Evolutionary conservation across 2,329 filamentous ascomycete species (phyloP), one percentile per base, ranked within the genome.

Genomic region (Sporothrix brasiliensis): DNA sequence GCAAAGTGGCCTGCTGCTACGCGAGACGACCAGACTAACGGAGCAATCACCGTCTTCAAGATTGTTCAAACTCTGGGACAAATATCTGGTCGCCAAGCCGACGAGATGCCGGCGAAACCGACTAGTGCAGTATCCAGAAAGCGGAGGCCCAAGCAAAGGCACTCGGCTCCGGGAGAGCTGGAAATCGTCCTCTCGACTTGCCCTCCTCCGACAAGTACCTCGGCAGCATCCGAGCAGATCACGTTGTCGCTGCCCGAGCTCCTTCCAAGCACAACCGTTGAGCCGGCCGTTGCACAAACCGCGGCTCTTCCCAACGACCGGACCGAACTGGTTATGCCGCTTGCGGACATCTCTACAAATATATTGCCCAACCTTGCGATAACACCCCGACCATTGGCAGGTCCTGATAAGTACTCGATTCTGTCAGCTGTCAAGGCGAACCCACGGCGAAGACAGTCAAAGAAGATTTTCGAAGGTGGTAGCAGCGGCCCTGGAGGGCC

Each of bases 341-440:
- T 70, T 16, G 41, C 52, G 1, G 68, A 70, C 16, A 65, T 58
- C 6, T 30, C 68, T 10, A n/a, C 44, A 5, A 67, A 70, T 19
- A 61, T 50, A 14, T 19, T 44, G 24, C 39, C n/a, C 39, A 47
- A 9, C 7, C 34, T 41, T 19, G 3, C 49, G 19, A n/a, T 19
- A 21, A 19, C 41, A 44, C 16, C 14, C 14, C 16, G 53, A 41
- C n/a, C 7, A n/a, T 53, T 39, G 65, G 3, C 34, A 56, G 34
- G 39, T 47, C 24, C 47, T 10, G 49, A 54, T 66, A 52, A 27
- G 50, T 70, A 74, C 71, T 86, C 85, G 3, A 87, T 87, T n/a
- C 77, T 83, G 4, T 79, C 81, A 10, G 82, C 84, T 1, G 84
- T 87, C 71, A 87, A 87, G 75, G 78, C 79, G 11, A 82, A 84